phyloP scores from a whole-genome alignment of 75 land plant species.

The Adiantum capillusveneris region DNA sequence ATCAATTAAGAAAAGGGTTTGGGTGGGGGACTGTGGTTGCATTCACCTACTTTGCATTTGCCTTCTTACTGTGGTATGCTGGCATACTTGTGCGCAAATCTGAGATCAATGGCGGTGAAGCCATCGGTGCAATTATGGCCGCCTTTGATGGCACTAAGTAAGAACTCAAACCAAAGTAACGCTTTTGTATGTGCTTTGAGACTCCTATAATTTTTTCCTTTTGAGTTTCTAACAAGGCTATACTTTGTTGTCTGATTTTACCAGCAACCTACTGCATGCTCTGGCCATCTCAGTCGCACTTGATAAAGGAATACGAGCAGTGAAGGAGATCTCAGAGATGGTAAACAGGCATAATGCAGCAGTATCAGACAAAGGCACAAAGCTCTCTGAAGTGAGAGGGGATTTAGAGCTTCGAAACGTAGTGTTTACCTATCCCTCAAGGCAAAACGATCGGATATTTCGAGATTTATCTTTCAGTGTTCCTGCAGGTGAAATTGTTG shows the following conservation, averaged over 20 bases:
- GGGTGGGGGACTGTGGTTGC: conserved; percentile 55
- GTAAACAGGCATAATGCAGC: conserved; percentile 26
- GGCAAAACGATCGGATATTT: conserved; percentile 43
- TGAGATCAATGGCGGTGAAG: conserved; percentile 58
- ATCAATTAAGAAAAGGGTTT: conserved; percentile 53
- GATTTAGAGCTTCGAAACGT: conserved; percentile 48
- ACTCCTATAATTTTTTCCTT: conserved; percentile 49
- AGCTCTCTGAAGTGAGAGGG: conserved; percentile 21
- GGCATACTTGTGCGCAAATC: conserved; percentile 43
- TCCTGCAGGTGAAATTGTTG: conserved; percentile 50
- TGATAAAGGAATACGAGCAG: conserved; percentile 55
- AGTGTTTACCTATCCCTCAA: conserved; percentile 48
- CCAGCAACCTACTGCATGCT: conserved; percentile 68
- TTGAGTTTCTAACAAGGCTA: conserved; percentile 38
- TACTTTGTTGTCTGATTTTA: too few relatives aligned
- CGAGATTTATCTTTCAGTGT: conserved; percentile 38
- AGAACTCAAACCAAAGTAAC: too few relatives aligned
- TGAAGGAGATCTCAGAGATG: conserved; percentile 38
- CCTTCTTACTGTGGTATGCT: conserved; percentile 70
- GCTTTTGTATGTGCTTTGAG: too few relatives aligned
- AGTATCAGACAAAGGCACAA: conserved; percentile 5
- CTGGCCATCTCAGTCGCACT: conserved; percentile 54
- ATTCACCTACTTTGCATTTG: conserved; percentile 45
- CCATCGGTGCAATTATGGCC: conserved; percentile 59
- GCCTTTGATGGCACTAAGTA: conserved; percentile 2